Conservation (phyloP, 768 basidiomycete species). For the Cyathus striatus region DNA sequence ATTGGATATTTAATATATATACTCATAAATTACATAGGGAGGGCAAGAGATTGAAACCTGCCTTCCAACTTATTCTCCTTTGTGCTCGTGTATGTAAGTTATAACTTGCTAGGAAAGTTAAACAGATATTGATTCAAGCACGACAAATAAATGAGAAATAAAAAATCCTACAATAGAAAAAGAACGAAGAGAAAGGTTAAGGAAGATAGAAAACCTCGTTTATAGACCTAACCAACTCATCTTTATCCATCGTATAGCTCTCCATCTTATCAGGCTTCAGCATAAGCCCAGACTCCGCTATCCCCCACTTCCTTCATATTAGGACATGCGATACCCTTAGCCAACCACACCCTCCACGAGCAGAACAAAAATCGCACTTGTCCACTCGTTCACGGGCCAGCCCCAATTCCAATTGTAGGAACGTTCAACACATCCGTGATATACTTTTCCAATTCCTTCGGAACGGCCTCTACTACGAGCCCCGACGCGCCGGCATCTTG, state of each 20-base stretch:
- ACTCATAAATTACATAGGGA: too few relatives aligned
- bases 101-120: too few relatives aligned
- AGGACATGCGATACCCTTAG: conserved; percentile 80
- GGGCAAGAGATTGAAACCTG: too few relatives aligned
- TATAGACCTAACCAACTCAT: conserved; percentile 66
- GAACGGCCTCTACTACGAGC: conserved; percentile 88
- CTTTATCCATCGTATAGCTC: conserved; percentile 75
- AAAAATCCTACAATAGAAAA: too few relatives aligned
- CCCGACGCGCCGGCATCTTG: conserved; percentile 86
- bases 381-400: conserved; percentile 77
- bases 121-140: too few relatives aligned
- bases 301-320: conserved; percentile 61
- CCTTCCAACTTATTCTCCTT: too few relatives aligned
- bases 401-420: conserved; percentile 95
- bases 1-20: too few relatives aligned
- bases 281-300: conserved; percentile 65
- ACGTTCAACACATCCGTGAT: conserved; percentile 66
- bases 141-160: too few relatives aligned
- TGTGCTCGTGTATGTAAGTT: too few relatives aligned
- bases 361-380: conserved; percentile 42
- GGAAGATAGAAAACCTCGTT: too few relatives aligned
- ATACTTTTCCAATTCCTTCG: conserved; percentile 66
- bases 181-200: too few relatives aligned
- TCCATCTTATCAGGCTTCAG: conserved; percentile 61
- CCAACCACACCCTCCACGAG: conserved; percentile 2